Conservation (phyloP, 441 rosid genomes). For the Populus hybrid region DNA sequence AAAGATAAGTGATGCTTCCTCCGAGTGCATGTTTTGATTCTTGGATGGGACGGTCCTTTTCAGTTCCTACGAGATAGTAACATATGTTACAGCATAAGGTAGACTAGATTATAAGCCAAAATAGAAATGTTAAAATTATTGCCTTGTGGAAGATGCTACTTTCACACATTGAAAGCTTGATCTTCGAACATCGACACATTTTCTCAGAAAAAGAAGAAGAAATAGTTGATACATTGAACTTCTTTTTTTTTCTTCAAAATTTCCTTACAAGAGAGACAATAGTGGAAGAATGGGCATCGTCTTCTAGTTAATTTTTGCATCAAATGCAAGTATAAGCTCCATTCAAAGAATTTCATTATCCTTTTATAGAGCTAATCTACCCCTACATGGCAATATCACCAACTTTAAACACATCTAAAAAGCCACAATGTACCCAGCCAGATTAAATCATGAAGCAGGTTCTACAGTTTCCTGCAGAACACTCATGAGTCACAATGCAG, state of each 20-base stretch:
- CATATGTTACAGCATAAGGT: slow-evolving; percentile 6
- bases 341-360: neutral
- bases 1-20: slow-evolving; percentile 39
- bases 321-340: neutral
- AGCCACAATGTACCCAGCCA: neutral
- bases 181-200: neutral
- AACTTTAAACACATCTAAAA: neutral
- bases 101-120: slow-evolving; percentile 1
- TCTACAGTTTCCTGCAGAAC: neutral
- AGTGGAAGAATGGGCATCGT: neutral
- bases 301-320: neutral
- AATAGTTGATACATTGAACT: neutral
- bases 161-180: neutral
- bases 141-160: neutral
- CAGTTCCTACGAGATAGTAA: slow-evolving; percentile 44
- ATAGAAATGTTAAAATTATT: neutral
- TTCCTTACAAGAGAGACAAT: neutral
- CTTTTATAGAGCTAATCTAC: neutral
- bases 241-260: neutral
- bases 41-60: slow-evolving; percentile 23
- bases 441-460: neutral
- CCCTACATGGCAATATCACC: neutral
- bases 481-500: neutral
- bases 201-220: neutral
- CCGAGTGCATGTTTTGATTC: slow-evolving; percentile 30